These are phyloP conservation scores for Lecanicillium sp. DNA, from an alignment of 2,329 filamentous ascomycete species.

Conservation along the genomic window DNA sequence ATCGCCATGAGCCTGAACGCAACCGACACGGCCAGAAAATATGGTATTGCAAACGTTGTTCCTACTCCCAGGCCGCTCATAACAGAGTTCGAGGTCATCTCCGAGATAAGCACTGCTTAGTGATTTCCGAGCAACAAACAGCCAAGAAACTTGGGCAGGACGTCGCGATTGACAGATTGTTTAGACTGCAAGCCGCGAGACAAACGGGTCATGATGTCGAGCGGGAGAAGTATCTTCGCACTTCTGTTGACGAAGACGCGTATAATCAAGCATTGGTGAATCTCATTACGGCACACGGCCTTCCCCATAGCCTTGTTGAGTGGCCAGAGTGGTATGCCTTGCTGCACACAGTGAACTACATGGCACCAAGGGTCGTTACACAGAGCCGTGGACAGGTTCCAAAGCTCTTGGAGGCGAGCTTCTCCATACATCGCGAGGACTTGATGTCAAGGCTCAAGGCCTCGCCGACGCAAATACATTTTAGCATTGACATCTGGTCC, in stretches of 20 bases:
- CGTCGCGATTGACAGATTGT: conserved; percentile 1
- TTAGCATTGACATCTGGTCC: conserved; percentile 1
- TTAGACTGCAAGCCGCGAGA: not conserved
- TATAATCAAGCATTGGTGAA: conserved; percentile 1
- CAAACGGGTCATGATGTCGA: conserved; percentile 2
- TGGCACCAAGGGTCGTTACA: not conserved
- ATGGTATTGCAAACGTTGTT: conserved; percentile 1
- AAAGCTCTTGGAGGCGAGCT: not conserved
- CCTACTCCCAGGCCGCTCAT: not conserved
- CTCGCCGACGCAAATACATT: conserved; percentile 1
- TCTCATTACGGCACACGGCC: not conserved
- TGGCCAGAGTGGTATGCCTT: conserved; percentile 1
- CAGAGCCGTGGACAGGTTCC: conserved; percentile 1
- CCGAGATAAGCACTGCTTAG: not conserved
- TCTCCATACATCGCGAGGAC: not conserved
- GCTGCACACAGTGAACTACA: not conserved
- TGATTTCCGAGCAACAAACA: conserved; percentile 2
- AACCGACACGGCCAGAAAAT: conserved; percentile 1
- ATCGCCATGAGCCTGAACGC: not conserved
- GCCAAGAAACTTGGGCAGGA: conserved; percentile 2
- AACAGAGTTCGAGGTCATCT: conserved; percentile 1
- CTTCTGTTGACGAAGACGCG: not conserved
- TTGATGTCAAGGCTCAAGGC: not conserved
- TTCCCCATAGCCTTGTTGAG: conserved; percentile 1
- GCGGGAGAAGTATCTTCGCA: not conserved